phyloP scores from a whole-genome alignment of 176 grass and related monocot species.

The Panicum miliaceum region DNA sequence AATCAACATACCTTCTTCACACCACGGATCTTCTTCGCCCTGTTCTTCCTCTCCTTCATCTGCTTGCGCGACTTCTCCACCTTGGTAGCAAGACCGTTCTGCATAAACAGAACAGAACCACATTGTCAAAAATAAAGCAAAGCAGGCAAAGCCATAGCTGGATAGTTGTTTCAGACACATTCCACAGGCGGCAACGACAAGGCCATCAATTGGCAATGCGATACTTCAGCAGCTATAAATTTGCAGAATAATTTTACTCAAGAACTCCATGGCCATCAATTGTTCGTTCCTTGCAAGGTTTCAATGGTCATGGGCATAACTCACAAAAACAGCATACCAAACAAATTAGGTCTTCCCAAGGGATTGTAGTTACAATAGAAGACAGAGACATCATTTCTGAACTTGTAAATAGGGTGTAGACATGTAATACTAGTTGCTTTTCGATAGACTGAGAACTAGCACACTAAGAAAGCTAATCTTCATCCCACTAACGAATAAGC shows the following conservation, averaged over 20 bases:
- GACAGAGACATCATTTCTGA: neutral
- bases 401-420: neutral
- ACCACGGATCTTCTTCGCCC: conserved; percentile 87
- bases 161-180: neutral
- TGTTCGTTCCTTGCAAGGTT: neutral
- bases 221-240: neutral
- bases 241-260: neutral
- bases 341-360: neutral
- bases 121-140: neutral
- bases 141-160: neutral
- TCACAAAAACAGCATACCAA: neutral
- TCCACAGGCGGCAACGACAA: neutral
- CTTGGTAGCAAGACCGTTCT: conserved; percentile 98
- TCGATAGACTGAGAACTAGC: neutral
- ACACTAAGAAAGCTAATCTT: neutral
- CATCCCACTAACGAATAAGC: neutral
- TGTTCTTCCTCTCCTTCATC: conserved; percentile 98
- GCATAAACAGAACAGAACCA: neutral
- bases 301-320: neutral
- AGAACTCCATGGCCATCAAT: neutral
- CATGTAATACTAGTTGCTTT: neutral
- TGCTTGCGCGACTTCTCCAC: conserved; percentile 94
- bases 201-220: neutral
- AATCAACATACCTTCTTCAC: conserved; percentile 80
- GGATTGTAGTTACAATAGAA: neutral